A percentile compares a stretch with the other conserved stretches of the same genome.
Evolutionary conservation across 768 basidiomycete genomes (phyloP).

Genomic region (Neoboletus subvelutipes): DNA sequence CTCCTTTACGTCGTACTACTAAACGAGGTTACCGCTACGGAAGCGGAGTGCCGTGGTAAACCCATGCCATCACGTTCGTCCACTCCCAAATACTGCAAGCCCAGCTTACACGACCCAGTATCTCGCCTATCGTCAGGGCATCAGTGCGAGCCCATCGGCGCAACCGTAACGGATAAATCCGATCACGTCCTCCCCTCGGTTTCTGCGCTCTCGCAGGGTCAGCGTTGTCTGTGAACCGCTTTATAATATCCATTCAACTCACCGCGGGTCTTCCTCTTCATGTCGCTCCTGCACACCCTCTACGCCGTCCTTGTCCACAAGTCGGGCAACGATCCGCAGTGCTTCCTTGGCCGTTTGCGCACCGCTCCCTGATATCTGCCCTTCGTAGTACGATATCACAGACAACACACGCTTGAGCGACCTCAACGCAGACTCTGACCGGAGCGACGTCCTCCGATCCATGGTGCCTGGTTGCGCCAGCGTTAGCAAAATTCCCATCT

Average conservation of each 20-base stretch:
- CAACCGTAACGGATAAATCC: conserved; percentile 60
- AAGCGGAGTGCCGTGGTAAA: conserved; percentile 29
- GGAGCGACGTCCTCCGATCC: conserved; percentile 25
- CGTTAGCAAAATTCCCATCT: conserved; percentile 43
- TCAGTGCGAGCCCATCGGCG: conserved; percentile 51
- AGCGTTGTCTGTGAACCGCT: conserved; percentile 7
- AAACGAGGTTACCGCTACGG: conserved; percentile 18
- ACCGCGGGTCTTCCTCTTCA: conserved; percentile 45
- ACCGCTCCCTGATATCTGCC: conserved; percentile 44
- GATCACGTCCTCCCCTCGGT: conserved; percentile 46
- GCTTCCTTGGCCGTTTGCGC: conserved; percentile 53
- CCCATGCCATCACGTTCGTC: conserved; percentile 7
- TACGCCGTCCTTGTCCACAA: conserved; percentile 63
- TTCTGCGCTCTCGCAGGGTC: conserved; percentile 33
- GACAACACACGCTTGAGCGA: conserved; percentile 43
- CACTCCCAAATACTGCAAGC: conserved; percentile 29
- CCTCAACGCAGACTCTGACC: conserved; percentile 37
- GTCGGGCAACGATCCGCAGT: conserved; percentile 54
- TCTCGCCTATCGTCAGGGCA: conserved; percentile 39
- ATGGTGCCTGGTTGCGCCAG: conserved; percentile 33
- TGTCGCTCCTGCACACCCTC: conserved; percentile 37
- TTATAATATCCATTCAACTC: conserved; percentile 32
- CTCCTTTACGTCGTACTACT: background rate
- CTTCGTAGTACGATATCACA: conserved; percentile 52
- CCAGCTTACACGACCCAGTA: conserved; percentile 16